phyloP scores from a whole-genome alignment of 108 stramenopile genomes.

The Nitzschia putrida region DNA sequence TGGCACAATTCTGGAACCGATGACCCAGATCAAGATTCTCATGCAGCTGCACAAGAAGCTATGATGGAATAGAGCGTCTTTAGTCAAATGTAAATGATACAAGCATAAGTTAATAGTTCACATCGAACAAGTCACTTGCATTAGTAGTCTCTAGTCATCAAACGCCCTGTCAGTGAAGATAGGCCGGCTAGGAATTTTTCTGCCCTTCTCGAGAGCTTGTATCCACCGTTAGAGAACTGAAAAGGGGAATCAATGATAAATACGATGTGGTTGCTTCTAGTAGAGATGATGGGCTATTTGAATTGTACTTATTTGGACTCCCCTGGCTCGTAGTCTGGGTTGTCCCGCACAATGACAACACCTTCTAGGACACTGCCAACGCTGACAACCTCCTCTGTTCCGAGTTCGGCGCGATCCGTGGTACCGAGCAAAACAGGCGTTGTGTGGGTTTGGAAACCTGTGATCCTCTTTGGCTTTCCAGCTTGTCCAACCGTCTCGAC shows the following conservation, averaged over 20 bases:
- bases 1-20: constrained; percentile 10
- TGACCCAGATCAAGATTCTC: constrained; percentile 26
- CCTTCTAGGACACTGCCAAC: constrained; percentile 92
- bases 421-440: constrained; percentile 95
- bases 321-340: constrained; percentile 76
- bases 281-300: no score
- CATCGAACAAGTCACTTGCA: no score
- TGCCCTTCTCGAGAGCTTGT: no score
- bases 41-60: constrained; percentile 27
- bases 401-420: constrained; percentile 96
- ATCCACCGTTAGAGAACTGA: no score
- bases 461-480: constrained; percentile 99
- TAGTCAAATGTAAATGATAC: not conserved
- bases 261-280: not conserved
- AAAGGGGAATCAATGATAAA: not conserved
- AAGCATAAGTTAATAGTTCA: no score
- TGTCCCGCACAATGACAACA: constrained; percentile 92
- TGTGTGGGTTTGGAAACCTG: constrained; percentile 99
- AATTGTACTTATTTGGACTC: constrained; percentile 29
- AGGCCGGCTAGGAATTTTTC: no score
- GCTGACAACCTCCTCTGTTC: constrained; percentile 91
- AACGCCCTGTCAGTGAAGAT: no score
- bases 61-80: constrained; percentile 5
- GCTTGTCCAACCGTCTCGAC: constrained; percentile 99
- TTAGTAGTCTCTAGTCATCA: no score